Conservation (phyloP, 2,329 filamentous ascomycete genomes). For the Raffaelea deltoideospora region DNA sequence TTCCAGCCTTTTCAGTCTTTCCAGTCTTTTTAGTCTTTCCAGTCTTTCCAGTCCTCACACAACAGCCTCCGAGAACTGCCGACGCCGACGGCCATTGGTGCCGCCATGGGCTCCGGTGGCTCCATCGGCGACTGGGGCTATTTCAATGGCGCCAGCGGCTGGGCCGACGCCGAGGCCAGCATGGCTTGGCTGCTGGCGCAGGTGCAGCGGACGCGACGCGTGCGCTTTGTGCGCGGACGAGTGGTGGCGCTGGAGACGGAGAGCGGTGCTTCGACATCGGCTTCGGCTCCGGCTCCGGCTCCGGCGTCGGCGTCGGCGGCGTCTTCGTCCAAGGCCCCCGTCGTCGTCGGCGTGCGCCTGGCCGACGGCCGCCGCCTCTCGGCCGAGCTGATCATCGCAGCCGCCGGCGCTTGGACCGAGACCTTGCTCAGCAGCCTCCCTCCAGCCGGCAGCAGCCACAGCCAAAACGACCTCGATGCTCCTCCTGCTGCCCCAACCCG, state of each 20-base stretch:
- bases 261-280: not conserved
- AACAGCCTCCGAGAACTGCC: conserved; percentile 26
- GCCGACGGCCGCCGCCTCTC: conserved; percentile 19
- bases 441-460: no score
- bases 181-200: conserved; percentile 48
- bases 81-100: conserved; percentile 26
- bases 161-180: conserved; percentile 61
- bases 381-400: conserved; percentile 58
- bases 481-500: not conserved
- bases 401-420: conserved; percentile 77
- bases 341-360: conserved; percentile 37
- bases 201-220: conserved; percentile 38
- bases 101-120: conserved; percentile 30
- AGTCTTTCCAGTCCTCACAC: conserved; percentile 5
- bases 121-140: conserved; percentile 53
- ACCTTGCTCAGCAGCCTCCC: conserved; percentile 15
- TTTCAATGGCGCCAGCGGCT: conserved; percentile 59
- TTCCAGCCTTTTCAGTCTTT: no score
- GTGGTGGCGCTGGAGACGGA: conserved; percentile 24
- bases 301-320: no score
- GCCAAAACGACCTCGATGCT: no score
- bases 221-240: conserved; percentile 37
- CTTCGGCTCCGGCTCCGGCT: no score
- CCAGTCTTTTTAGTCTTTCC: no score
- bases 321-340: conserved; percentile 12